Evolutionary conservation across 2,329 filamentous ascomycete genomes (phyloP).

Genomic region (Helminthosporium solani): DNA sequence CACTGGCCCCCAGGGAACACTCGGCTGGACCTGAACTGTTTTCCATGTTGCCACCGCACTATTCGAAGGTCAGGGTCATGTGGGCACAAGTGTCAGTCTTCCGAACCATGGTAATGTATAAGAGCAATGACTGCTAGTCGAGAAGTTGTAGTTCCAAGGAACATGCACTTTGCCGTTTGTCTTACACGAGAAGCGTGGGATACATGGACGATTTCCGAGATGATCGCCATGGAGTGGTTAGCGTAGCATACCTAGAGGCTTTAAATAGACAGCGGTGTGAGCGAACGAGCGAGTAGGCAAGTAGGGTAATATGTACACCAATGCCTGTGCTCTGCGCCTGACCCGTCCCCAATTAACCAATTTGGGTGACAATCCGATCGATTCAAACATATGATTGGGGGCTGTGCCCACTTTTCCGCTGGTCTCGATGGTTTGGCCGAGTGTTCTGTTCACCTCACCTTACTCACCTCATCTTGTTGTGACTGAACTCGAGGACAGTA

Average conservation of each 20-base stretch:
- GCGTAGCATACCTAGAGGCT: background rate
- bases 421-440: background rate
- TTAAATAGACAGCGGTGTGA: background rate
- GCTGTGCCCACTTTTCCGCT: background rate
- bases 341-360: background rate
- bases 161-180: background rate
- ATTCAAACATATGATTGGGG: background rate
- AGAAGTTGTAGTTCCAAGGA: too few species aligned
- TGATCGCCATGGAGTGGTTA: background rate
- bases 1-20: background rate
- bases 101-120: too few species aligned
- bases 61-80: too few species aligned
- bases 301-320: too few species aligned
- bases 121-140: too few species aligned
- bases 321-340: background rate
- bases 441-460: background rate
- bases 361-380: background rate
- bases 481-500: background rate
- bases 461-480: background rate
- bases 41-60: too few species aligned
- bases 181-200: background rate
- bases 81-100: too few species aligned
- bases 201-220: background rate
- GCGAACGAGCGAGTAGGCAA: background rate
- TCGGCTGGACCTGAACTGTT: background rate